Percentiles rank a stretch among this genome's conserved stretches.
Conservation (phyloP, 306 rosid species). For the Malus domestica region ASM211411v1 NC_041798.1:4080001-4080500, state of each 20-base stretch:
- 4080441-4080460: conserved; percentile 88
- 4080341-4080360: neutral
- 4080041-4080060: neutral
- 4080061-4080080: neutral
- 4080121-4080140: neutral
- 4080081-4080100: neutral
- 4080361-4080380: conserved; percentile 3
- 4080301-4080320: neutral
- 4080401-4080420: conserved; percentile 79
- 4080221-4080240: neutral
- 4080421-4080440: conserved; percentile 74
- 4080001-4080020: neutral
- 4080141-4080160: neutral
- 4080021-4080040: neutral
- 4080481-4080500: conserved; percentile 31
- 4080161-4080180: neutral
- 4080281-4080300: conserved; percentile 12
- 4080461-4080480: conserved; percentile 85
- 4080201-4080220: neutral
- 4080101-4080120: neutral
- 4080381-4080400: conserved; percentile 52
- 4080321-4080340: neutral
- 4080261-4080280: neutral
- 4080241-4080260: neutral
- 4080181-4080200: neutral